Evolutionary conservation across 306 rosid genomes (phyloP).

Genomic region (Glycine soja): DNA sequence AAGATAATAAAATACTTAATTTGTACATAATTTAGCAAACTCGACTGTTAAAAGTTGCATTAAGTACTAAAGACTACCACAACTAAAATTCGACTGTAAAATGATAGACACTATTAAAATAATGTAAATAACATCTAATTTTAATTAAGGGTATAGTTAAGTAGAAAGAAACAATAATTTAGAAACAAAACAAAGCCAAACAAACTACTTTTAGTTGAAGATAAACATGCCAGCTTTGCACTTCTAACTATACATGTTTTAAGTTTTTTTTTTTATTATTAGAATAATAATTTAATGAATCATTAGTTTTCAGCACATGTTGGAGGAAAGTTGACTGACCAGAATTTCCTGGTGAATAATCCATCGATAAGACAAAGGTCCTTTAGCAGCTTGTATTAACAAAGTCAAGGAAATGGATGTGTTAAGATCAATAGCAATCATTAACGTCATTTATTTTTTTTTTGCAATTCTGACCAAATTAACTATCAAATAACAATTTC

Average conservation of each 20-base stretch:
- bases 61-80: neutral
- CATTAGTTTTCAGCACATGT: slow-evolving; percentile 20
- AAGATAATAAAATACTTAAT: neutral
- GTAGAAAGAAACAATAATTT: neutral
- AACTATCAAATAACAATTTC: neutral
- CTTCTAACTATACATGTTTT: neutral
- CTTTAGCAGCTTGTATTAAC: slow-evolving; percentile 3
- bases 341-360: neutral
- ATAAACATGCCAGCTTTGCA: slow-evolving; percentile 25
- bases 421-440: neutral
- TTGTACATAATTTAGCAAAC: neutral
- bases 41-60: neutral
- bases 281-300: neutral
- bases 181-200: neutral
- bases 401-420: neutral
- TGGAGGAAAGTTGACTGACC: slow-evolving; percentile 38
- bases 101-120: neutral
- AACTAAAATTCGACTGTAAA: neutral
- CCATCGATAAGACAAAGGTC: neutral
- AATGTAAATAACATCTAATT: neutral
- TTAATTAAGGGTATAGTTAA: neutral
- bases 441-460: neutral
- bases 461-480: neutral
- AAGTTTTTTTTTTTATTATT: too few relatives aligned
- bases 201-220: neutral